Evolutionary conservation across 495 filamentous ascomycete genomes (phyloP), one percentile per base, ranked within the genome.

Genomic region (Aspergillus cristatus): DNA sequence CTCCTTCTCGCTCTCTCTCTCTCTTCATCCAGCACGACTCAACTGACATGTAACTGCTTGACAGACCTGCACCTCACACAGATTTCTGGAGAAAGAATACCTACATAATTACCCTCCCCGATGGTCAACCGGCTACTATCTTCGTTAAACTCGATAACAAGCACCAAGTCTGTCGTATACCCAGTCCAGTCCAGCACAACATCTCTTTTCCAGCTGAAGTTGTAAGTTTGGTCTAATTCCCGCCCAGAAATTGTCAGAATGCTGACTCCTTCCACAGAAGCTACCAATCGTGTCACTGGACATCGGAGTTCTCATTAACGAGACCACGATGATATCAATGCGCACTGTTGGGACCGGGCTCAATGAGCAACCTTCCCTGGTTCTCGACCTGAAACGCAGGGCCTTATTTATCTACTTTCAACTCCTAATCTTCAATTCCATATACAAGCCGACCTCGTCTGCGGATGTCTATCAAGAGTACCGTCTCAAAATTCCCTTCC

Each of bases 401-500:
- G 42, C 48, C 14, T 8, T 69, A 1, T 35, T 47, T 2, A 37
- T 65, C 6, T 48, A 48, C 18, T 69, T 69, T 30, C 44, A 47
- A 14, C 37, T 53, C 18, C 34, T 29, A 6, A 25, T 51, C 13
- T 25, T 47, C 29, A 39, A 35, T 15, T 24, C 29, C 22, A 36
- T n/a, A 28, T 3, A 38, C 25, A 28, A 20, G 18, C 3, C 22
- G 32, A 47, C 20, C 34, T 51, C 16, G 45, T 28, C 20, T 26
- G 22, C 6, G 31, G 47, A 42, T n/a, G 41, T 24, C 15, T 45
- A 43, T 29, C 52, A 59, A 11, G 40, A 54, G 11, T 76, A 68
- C 49, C 64, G 71, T 18, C 60, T 86, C 24, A 69, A 64, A 2
- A 68, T 95, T 2, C 75, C 73, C 11, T 80, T 95, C 41, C 45